Conservation (phyloP, 768 basidiomycete genomes). For the Tulasnella sp. region DNA sequence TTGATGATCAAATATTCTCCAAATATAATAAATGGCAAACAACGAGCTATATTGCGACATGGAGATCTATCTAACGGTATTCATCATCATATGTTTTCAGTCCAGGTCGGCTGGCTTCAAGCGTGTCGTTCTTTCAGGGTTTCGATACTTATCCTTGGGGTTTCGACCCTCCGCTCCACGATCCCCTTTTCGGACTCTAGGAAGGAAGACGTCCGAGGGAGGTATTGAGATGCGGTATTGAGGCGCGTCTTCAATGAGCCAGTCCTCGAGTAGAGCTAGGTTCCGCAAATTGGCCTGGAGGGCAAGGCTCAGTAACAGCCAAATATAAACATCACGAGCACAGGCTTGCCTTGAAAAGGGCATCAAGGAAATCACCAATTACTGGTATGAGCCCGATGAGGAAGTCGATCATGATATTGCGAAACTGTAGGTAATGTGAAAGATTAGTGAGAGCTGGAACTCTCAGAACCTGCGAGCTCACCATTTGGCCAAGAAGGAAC, state of each 20-base stretch:
- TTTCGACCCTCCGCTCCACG: not conserved
- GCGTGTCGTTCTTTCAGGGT: not conserved
- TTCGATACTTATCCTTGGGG: constrained; percentile 19
- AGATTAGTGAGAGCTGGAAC: not conserved
- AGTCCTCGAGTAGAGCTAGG: constrained; percentile 27
- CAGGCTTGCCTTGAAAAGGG: constrained; percentile 24
- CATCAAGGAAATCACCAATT: constrained; percentile 28
- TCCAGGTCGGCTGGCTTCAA: constrained; percentile 19
- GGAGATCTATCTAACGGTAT: too few species aligned
- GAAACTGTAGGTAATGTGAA: not conserved
- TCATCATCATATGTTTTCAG: not conserved
- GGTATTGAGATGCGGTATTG: constrained; percentile 25
- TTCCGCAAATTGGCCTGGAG: constrained; percentile 28
- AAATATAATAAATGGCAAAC: not conserved
- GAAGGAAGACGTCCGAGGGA: constrained; percentile 25
- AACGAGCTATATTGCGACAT: not conserved
- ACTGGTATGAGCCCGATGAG: constrained; percentile 28
- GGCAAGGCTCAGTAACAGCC: not conserved
- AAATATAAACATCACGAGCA: not conserved
- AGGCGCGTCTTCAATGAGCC: constrained; percentile 27
- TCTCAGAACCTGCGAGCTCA: not conserved
- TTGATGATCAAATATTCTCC: too few species aligned
- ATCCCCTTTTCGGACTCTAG: not conserved
- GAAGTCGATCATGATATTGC: constrained; percentile 24
- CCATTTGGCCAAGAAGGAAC: constrained; percentile 26